phyloP scores from a whole-genome alignment of 108 stramenopile species.

The Conticribra guillardii region DNA sequence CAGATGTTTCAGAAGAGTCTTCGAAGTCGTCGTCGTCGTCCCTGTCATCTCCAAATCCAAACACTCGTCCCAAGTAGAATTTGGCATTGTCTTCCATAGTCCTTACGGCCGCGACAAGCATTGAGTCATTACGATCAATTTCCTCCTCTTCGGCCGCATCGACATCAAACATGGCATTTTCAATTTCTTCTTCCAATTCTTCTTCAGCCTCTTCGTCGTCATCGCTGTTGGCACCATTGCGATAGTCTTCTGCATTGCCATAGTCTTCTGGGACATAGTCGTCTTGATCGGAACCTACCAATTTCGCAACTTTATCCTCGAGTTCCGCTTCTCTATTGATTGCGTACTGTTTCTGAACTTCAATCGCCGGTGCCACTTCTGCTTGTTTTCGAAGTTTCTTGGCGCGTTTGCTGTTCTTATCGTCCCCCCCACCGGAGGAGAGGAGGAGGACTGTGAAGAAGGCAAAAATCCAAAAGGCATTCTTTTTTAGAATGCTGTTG shows the following conservation, averaged over 20 bases:
- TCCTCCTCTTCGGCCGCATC: constrained; percentile 48
- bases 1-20: constrained; percentile 20
- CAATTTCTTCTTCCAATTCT: constrained; percentile 33
- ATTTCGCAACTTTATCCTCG: constrained; percentile 20
- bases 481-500: constrained; percentile 15
- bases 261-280: background rate
- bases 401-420: constrained; percentile 10
- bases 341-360: constrained; percentile 15
- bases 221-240: background rate
- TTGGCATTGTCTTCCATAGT: constrained; percentile 45
- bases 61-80: constrained; percentile 39
- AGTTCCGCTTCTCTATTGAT: constrained; percentile 10
- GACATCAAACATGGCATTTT: constrained; percentile 28
- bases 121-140: constrained; percentile 46
- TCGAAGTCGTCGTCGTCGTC: constrained; percentile 28
- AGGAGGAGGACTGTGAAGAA: constrained; percentile 21
- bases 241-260: background rate
- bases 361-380: constrained; percentile 18
- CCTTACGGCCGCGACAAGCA: constrained; percentile 38
- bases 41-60: constrained; percentile 34
- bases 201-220: constrained; percentile 17
- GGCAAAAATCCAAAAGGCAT: constrained; percentile 14
- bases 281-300: background rate
- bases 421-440: background rate
- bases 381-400: constrained; percentile 34